Percentiles rank a stretch among this genome's conserved stretches.
Conservation (phyloP, 1,284 basidiomycete species). For the Ustilago bromivora region DNA sequence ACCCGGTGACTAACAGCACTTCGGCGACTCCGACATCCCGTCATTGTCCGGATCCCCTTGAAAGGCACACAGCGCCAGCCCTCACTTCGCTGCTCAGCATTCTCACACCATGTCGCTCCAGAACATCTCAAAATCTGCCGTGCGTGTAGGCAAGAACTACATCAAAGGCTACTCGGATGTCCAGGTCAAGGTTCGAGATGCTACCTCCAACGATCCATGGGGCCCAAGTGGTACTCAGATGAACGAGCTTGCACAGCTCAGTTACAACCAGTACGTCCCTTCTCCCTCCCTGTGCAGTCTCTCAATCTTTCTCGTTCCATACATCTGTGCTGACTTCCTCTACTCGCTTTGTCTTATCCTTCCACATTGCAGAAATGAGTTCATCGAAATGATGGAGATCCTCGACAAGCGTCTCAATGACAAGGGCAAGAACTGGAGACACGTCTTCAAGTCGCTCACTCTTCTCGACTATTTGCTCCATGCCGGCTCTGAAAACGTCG, state of each 20-base stretch:
- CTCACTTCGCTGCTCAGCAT: not conserved
- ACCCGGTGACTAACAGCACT: not conserved
- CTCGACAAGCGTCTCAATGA: constrained; percentile 98
- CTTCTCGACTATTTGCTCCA: constrained; percentile 96
- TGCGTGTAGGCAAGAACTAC: constrained; percentile 69
- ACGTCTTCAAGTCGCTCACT: constrained; percentile 99
- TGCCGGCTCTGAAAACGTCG: constrained; percentile 96
- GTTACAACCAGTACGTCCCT: constrained; percentile 89
- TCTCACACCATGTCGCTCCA: constrained; percentile 60
- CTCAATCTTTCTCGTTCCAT: too few species aligned
- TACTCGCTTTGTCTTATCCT: not conserved
- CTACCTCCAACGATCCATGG: constrained; percentile 99
- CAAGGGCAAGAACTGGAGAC: constrained; percentile 99
- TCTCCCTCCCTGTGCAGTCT: too few species aligned
- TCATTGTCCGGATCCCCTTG: not conserved
- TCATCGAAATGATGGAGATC: constrained; percentile 99
- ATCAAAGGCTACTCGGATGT: constrained; percentile 72
- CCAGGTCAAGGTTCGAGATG: constrained; percentile 94
- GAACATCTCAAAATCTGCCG: constrained; percentile 66
- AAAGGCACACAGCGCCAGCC: not conserved
- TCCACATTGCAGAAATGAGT: constrained; percentile 80
- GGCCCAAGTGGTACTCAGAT: constrained; percentile 94
- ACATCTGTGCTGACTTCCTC: not conserved
- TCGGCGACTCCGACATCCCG: not conserved
- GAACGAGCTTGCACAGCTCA: constrained; percentile 98